Conservation (phyloP, 495 filamentous ascomycete species). For the Lophium mytilinum region DNA sequence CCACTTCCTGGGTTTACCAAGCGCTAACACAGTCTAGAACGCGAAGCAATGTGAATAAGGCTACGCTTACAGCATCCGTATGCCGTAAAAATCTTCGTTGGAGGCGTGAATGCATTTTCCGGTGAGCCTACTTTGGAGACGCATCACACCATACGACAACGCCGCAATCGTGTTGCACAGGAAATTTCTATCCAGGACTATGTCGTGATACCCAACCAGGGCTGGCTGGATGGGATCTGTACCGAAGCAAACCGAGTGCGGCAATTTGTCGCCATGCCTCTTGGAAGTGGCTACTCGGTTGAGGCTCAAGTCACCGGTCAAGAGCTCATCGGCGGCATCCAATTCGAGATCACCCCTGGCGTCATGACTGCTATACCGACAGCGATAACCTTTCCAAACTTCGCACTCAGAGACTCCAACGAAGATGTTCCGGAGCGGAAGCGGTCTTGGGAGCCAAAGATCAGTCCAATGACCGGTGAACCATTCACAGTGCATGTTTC, state of each 20-base stretch:
- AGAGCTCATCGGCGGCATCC: slow-evolving; percentile 7
- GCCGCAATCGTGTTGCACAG: background rate
- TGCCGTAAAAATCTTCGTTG: slow-evolving; percentile 8
- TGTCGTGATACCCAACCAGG: slow-evolving; percentile 4
- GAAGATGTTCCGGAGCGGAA: background rate
- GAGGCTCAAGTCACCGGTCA: slow-evolving; percentile 14
- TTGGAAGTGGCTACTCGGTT: slow-evolving; percentile 14
- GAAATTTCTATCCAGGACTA: slow-evolving; percentile 12
- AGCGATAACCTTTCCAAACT: background rate
- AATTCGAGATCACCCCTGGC: slow-evolving; percentile 9
- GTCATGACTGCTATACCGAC: background rate
- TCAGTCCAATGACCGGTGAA: background rate
- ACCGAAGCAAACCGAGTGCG: background rate
- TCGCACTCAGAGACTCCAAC: background rate
- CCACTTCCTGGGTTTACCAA: background rate
- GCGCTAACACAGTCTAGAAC: background rate
- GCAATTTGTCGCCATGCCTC: slow-evolving; percentile 20
- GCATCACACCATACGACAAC: background rate
- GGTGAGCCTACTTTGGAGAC: background rate
- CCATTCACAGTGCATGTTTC: background rate
- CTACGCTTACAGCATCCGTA: background rate
- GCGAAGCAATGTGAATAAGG: slow-evolving; percentile 15
- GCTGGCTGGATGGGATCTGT: slow-evolving; percentile 15
- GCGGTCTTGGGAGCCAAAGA: background rate
- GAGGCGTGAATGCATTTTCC: slow-evolving; percentile 12